Conservation (phyloP, 306 rosid species). For the Mimosa bimucronata region DNA sequence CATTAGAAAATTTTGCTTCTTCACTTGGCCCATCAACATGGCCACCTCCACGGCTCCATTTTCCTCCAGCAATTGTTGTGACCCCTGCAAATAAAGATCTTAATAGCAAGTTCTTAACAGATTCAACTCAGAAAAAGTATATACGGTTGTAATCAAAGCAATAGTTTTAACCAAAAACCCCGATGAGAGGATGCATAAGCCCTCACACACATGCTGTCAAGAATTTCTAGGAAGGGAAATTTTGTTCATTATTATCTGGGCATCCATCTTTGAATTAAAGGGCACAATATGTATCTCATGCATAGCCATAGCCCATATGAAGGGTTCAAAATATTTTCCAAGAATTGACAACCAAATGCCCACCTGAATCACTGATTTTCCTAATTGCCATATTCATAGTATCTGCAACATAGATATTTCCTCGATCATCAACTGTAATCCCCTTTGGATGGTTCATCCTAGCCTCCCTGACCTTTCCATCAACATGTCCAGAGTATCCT, state of each 20-base stretch:
- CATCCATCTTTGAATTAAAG: neutral
- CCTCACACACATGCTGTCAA: neutral
- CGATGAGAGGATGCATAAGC: neutral
- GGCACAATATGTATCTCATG: neutral
- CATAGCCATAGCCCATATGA: neutral
- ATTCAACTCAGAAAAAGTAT: conserved; percentile 9
- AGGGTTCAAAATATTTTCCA: conserved; percentile 4
- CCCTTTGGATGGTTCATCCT: conserved; percentile 92
- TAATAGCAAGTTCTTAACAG: conserved; percentile 26
- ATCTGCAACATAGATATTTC: conserved; percentile 90
- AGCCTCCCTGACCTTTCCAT: conserved; percentile 83
- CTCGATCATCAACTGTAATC: conserved; percentile 84
- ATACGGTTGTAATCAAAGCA: neutral
- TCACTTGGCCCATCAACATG: conserved; percentile 94
- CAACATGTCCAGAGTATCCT: conserved; percentile 86
- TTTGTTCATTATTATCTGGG: neutral
- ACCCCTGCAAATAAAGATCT: conserved; percentile 62
- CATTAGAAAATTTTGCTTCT: conserved; percentile 89
- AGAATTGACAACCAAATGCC: conserved; percentile 12
- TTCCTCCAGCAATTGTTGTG: conserved; percentile 95
- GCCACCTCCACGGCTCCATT: conserved; percentile 72
- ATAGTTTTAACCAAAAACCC: neutral
- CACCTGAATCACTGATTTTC: conserved; percentile 91
- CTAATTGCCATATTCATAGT: conserved; percentile 87
- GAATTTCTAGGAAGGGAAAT: conserved; percentile 9